phyloP scores from a whole-genome alignment of 805 yeast species.

The Cyberlindnera bimundalis region DNA sequence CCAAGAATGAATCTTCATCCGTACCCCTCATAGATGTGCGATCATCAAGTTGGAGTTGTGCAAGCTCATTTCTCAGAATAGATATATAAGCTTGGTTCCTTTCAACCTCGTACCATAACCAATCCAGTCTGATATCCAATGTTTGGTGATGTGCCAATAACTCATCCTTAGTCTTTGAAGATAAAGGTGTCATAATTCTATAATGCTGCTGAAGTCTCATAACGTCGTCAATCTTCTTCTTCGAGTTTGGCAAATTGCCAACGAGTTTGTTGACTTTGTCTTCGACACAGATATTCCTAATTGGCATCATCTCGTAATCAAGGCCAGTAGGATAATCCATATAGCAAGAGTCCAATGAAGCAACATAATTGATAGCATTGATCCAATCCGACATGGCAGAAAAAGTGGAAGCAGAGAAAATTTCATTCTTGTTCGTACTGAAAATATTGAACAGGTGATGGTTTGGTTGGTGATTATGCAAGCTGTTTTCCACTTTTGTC shows the following conservation, averaged over 20 bases:
- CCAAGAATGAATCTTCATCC: slow-evolving; percentile 12
- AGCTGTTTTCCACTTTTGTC: slow-evolving; percentile 8
- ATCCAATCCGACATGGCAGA: slow-evolving; percentile 60
- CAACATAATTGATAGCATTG: slow-evolving; percentile 47
- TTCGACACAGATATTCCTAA: slow-evolving; percentile 26
- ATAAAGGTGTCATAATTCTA: slow-evolving; percentile 51
- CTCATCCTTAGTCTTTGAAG: slow-evolving; percentile 47
- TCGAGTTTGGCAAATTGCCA: slow-evolving; percentile 34
- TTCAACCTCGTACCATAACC: slow-evolving; percentile 53
- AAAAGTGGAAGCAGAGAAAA: slow-evolving; percentile 40
- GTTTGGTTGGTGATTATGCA: background rate
- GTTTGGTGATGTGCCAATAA: slow-evolving; percentile 43
- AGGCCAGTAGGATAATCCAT: slow-evolving; percentile 18
- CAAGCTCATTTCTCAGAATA: slow-evolving; percentile 28
- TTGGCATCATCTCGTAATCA: slow-evolving; percentile 26
- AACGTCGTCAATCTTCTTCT: slow-evolving; percentile 35
- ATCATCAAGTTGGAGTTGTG: slow-evolving; percentile 2
- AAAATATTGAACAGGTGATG: slow-evolving; percentile 34
- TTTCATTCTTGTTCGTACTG: slow-evolving; percentile 37
- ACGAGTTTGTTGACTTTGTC: slow-evolving; percentile 35
- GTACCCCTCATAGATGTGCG: slow-evolving; percentile 11
- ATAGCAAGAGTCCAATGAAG: slow-evolving; percentile 42
- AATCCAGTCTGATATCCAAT: slow-evolving; percentile 50
- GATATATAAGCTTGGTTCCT: slow-evolving; percentile 40
- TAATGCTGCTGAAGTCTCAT: slow-evolving; percentile 37